phyloP scores from a whole-genome alignment of 1,139 yeast species.

The Geotrichum bryndzae region DNA sequence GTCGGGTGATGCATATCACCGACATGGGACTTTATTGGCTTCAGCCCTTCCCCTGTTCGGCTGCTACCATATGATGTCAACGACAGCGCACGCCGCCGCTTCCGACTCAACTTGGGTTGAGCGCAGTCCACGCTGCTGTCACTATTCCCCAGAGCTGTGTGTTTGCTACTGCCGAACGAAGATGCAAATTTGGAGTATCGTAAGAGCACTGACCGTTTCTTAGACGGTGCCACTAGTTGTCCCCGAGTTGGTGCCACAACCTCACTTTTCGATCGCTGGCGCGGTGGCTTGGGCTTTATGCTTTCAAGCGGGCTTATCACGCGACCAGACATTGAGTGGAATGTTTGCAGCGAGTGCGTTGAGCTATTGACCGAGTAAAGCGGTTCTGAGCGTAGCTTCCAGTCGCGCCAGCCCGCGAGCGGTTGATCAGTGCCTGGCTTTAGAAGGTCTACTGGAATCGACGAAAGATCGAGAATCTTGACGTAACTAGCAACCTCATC shows the following conservation, averaged over 20 bases:
- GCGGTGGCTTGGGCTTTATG: background rate
- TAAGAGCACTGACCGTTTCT: background rate
- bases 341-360: background rate
- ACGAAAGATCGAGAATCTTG: constrained; percentile 52
- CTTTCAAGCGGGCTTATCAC: background rate
- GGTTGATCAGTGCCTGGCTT: constrained; percentile 41
- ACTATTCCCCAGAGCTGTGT: background rate
- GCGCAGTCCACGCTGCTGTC: background rate
- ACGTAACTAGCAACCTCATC: constrained; percentile 53
- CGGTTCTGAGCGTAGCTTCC: constrained; percentile 72
- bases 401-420: constrained; percentile 75
- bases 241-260: background rate
- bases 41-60: background rate
- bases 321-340: background rate
- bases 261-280: constrained; percentile 2
- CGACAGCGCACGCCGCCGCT: constrained; percentile 1
- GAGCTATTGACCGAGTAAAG: constrained; percentile 37
- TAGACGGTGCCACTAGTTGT: background rate
- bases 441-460: constrained; percentile 24
- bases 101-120: background rate
- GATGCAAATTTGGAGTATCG: background rate
- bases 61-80: background rate
- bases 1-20: background rate
- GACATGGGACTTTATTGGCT: background rate
- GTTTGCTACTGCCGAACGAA: background rate